A percentile compares a stretch with the other conserved stretches of the same genome.
These are phyloP conservation scores for Eimeria tenella DNA, from an alignment of 169 alveolate species.

Conservation along the genomic window DNA sequence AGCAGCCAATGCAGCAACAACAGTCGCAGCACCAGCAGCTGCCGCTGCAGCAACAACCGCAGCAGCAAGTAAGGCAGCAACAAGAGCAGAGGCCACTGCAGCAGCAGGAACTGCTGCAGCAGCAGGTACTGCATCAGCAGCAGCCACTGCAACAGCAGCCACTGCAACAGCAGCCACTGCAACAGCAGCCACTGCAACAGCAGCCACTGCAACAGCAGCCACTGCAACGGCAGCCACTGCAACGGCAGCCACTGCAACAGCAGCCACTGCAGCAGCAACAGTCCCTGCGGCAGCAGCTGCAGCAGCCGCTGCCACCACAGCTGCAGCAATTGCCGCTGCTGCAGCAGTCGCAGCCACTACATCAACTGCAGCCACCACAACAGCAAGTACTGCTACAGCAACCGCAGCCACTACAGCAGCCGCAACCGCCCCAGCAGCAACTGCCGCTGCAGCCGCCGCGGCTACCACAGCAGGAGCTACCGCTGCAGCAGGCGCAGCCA, in stretches of 20 bases:
- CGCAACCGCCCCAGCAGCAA: not conserved
- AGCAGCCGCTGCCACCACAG: not conserved
- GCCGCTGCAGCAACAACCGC: conserved; percentile 15
- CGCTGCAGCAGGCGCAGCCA: not conserved
- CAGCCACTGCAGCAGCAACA: not conserved
- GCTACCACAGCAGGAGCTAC: not conserved
- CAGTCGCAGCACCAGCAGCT: conserved; percentile 3
- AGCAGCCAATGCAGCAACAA: not conserved
- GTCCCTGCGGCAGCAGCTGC: not conserved
- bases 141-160: not conserved
- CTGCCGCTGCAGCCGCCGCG: conserved; percentile 19
- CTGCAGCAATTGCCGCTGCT: not conserved
- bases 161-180: not conserved
- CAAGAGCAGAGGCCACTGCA: not conserved
- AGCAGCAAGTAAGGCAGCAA: not conserved
- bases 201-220: not conserved
- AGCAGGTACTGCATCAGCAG: not conserved
- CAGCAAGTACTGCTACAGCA: not conserved
- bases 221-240: not conserved
- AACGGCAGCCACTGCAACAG: not conserved
- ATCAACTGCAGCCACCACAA: not conserved
- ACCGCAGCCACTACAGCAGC: not conserved
- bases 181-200: not conserved
- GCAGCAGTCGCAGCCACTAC: not conserved
- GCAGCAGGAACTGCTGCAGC: not conserved